Evolutionary conservation across 495 filamentous ascomycete species (phyloP).

Genomic region (Penicillium mononematosum): DNA sequence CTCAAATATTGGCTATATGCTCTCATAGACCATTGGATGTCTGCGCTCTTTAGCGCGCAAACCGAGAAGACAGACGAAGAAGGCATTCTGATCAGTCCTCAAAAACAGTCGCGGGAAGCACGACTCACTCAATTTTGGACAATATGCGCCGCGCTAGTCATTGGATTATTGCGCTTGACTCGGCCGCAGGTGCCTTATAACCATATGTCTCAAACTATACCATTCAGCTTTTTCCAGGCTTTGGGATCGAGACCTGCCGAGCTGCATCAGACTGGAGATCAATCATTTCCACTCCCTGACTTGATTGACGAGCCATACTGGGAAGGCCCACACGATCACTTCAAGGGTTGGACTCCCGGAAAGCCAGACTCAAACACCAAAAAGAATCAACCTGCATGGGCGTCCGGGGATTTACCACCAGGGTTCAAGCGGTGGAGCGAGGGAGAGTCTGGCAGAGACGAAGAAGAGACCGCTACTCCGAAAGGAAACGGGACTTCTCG

Average conservation of each 20-base stretch:
- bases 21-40: conserved; percentile 17
- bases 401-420: conserved; percentile 17
- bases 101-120: neutral
- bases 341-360: conserved; percentile 26
- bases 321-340: conserved; percentile 22
- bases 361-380: neutral
- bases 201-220: conserved; percentile 28
- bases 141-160: neutral
- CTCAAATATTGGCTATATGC: conserved; percentile 13
- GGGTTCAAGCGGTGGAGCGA: conserved; percentile 25
- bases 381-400: conserved; percentile 16
- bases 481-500: neutral
- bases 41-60: conserved; percentile 5
- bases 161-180: conserved; percentile 14
- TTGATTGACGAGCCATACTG: conserved; percentile 21
- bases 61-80: conserved; percentile 12
- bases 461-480: neutral
- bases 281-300: conserved; percentile 22
- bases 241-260: conserved; percentile 3
- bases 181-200: conserved; percentile 27
- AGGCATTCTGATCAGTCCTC: neutral
- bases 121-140: conserved; percentile 16
- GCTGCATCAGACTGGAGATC: neutral
- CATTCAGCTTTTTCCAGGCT: conserved; percentile 23
- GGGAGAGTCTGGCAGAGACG: neutral